Evolutionary conservation across 2,329 filamentous ascomycete species (phyloP).

Genomic region (Xylaria sp.): DNA sequence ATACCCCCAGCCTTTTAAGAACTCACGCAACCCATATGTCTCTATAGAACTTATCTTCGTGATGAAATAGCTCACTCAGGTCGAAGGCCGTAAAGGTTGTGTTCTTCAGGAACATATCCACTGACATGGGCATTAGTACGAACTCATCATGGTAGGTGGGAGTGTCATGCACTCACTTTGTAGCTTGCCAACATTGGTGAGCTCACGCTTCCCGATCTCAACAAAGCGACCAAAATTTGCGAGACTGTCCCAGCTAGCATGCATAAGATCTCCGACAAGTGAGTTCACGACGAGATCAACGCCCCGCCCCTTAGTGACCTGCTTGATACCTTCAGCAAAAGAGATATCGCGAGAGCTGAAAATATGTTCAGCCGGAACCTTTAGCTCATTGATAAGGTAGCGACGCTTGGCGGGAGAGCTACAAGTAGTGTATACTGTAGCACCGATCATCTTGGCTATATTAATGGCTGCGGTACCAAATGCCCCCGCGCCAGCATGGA

Average conservation of each 20-base stretch:
- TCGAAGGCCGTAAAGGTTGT: conserved; percentile 55
- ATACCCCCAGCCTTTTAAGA: neutral
- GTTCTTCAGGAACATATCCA: conserved; percentile 54
- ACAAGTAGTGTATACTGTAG: conserved; percentile 49
- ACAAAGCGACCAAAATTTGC: conserved; percentile 51
- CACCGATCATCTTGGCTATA: conserved; percentile 48
- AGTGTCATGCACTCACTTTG: conserved; percentile 31
- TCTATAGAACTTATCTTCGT: neutral
- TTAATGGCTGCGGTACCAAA: conserved; percentile 53
- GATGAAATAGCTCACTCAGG: conserved; percentile 39
- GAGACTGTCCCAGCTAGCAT: conserved; percentile 49
- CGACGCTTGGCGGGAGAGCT: conserved; percentile 36
- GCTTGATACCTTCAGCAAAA: conserved; percentile 46
- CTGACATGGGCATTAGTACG: conserved; percentile 26
- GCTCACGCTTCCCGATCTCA: conserved; percentile 54
- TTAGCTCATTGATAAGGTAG: conserved; percentile 44
- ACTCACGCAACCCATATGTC: neutral
- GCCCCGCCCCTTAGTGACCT: conserved; percentile 30
- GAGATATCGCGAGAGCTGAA: conserved; percentile 49
- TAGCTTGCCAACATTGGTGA: conserved; percentile 50
- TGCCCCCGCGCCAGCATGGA: conserved; percentile 52
- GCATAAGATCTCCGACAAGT: conserved; percentile 30
- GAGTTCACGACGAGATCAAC: conserved; percentile 38
- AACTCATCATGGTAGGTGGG: too few relatives aligned
- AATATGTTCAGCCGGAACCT: conserved; percentile 48